A percentile compares a stretch with the other conserved stretches of the same genome.
Evolutionary conservation across 2,329 filamentous ascomycete genomes (phyloP).

Genomic region (Phialophora chinensis): DNA sequence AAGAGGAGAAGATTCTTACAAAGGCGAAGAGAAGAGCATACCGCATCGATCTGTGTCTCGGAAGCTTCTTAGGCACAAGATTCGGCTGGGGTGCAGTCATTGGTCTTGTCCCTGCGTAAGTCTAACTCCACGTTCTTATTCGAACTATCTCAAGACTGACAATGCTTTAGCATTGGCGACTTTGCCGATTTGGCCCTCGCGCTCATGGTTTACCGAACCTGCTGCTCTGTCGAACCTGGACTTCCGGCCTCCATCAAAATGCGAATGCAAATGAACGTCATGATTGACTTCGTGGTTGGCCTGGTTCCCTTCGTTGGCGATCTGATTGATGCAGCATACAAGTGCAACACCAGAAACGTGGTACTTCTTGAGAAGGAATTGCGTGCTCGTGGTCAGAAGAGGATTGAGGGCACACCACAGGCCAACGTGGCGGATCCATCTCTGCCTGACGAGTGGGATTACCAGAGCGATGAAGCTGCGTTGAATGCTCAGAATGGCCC

Average conservation of each 20-base stretch:
- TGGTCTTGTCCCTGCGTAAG: slow-evolving; percentile 80
- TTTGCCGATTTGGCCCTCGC: slow-evolving; percentile 74
- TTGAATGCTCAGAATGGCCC: slow-evolving; percentile 36
- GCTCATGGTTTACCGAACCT: slow-evolving; percentile 74
- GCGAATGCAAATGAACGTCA: slow-evolving; percentile 81
- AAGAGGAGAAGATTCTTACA: slow-evolving; percentile 82
- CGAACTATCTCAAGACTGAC: slow-evolving; percentile 24
- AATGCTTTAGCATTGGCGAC: slow-evolving; percentile 70
- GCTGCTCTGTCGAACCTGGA: slow-evolving; percentile 76
- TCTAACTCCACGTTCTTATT: neutral
- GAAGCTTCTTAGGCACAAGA: slow-evolving; percentile 78
- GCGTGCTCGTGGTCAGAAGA: slow-evolving; percentile 48
- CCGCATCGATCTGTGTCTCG: slow-evolving; percentile 81
- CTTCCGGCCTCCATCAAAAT: slow-evolving; percentile 62
- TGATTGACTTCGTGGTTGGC: slow-evolving; percentile 56
- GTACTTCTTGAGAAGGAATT: slow-evolving; percentile 53
- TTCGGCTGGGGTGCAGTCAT: slow-evolving; percentile 92
- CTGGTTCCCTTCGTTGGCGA: slow-evolving; percentile 60
- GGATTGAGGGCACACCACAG: slow-evolving; percentile 41
- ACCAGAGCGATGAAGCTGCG: slow-evolving; percentile 40
- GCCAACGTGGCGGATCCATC: slow-evolving; percentile 45
- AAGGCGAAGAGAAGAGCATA: slow-evolving; percentile 86
- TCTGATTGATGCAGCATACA: slow-evolving; percentile 54
- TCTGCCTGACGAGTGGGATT: slow-evolving; percentile 41
- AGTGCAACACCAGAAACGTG: slow-evolving; percentile 56